Conservation (phyloP, 768 basidiomycete genomes). For the Termitomyces titanicus region DNA sequence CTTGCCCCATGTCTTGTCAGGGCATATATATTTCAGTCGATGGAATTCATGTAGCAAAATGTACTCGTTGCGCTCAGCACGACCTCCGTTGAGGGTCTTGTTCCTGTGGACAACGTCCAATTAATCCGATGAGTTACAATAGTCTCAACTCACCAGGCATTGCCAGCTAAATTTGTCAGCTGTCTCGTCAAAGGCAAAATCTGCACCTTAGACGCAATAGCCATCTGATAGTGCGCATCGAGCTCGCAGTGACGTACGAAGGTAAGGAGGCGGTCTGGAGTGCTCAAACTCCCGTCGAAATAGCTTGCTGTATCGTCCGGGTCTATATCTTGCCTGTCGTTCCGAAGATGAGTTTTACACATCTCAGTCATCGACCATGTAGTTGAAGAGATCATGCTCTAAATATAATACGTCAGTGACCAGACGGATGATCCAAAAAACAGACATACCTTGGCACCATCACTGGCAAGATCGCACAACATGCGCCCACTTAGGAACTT, state of each 20-base stretch:
- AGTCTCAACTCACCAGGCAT: slow-evolving; percentile 71
- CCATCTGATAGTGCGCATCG: slow-evolving; percentile 97
- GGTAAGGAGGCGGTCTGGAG: slow-evolving; percentile 74
- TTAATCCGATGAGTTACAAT: neutral
- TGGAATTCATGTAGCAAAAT: slow-evolving; percentile 99
- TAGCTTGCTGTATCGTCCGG: slow-evolving; percentile 91
- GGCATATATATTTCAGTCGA: slow-evolving; percentile 90
- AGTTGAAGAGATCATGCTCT: slow-evolving; percentile 96
- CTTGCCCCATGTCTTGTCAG: slow-evolving; percentile 89
- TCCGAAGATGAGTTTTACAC: slow-evolving; percentile 86
- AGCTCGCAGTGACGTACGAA: slow-evolving; percentile 94
- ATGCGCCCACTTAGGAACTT: slow-evolving; percentile 82
- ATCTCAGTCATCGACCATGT: slow-evolving; percentile 99
- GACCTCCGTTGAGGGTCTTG: slow-evolving; percentile 94
- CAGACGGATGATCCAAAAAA: neutral
- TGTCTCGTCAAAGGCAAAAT: slow-evolving; percentile 90
- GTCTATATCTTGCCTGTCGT: slow-evolving; percentile 90
- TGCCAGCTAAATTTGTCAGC: slow-evolving; percentile 92
- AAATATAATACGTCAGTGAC: neutral
- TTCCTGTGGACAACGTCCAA: slow-evolving; percentile 57
- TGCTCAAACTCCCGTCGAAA: slow-evolving; percentile 78
- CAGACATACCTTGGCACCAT: slow-evolving; percentile 78
- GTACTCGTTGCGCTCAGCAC: slow-evolving; percentile 98
- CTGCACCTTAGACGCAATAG: slow-evolving; percentile 91
- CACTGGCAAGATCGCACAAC: slow-evolving; percentile 90